Evolutionary conservation across 2,329 filamentous ascomycete species (phyloP), one percentile per base, ranked within the genome.

Genomic region (Orbilia blumenaviensis): DNA sequence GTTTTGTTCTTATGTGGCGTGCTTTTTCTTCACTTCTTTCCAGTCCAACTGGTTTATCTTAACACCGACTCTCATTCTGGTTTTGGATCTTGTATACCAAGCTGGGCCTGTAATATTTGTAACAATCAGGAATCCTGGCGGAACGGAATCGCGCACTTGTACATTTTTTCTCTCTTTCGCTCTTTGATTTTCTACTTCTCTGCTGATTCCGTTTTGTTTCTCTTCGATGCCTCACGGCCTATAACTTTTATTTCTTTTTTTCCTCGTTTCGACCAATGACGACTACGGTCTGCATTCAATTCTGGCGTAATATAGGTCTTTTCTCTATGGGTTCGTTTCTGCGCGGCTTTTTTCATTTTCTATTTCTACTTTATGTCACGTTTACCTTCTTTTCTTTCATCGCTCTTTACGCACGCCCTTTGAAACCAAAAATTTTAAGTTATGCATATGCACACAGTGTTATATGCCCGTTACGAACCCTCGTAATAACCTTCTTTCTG

Each of bases 91-190:
- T 73, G 44, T 50, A 38, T 44, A 64, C 64, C 41, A 62, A 75
- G 71, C 71, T 68, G 63, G 71, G 71, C 71, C 71, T 75, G 71
- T 67, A 67, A 75, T 75, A 75, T 75, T 75, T 75, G 44, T 75
- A 75, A 48, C 63, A 75, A 52, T 75, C 71, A 75, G 71, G 71
- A 75, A 75, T 63, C 44, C 63, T 75, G 62, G 71, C 56, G 56
- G 62, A 44, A 46, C 63, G 58, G 54, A 66, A 67, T 44, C 23
- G 60, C 48, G 27, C 68, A 60, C 52, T 54, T 62, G 54, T 62
- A 29, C 46, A 69, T 52, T 38, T 41, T 60, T 34, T 12, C 44
- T n/a, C 44, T 44, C 27, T 42, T 50, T 54, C 23, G 25, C 18
- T 42, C 21, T 34, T n/a, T 54, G 36, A 58, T 16, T 32, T 61